Conservation (phyloP, 2,329 filamentous ascomycete species). For the Neopestalotiopsis clavispora region DNA sequence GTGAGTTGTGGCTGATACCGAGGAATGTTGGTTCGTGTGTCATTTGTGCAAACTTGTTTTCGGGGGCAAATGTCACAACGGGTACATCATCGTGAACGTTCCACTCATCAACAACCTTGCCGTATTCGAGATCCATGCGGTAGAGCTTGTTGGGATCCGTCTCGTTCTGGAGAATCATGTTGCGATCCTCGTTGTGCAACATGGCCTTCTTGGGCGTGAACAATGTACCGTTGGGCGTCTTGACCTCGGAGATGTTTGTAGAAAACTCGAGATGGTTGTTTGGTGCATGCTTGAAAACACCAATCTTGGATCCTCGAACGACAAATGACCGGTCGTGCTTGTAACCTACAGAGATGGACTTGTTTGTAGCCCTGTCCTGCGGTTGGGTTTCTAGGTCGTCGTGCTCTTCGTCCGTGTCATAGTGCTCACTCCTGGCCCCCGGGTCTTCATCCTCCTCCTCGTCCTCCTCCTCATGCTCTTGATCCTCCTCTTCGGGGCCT, state of each 20-base stretch:
- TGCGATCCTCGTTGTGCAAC: constrained; percentile 88
- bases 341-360: constrained; percentile 92
- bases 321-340: constrained; percentile 98
- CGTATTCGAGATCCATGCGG: constrained; percentile 97
- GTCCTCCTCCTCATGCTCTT: constrained; percentile 63
- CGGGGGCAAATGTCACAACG: constrained; percentile 88
- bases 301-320: constrained; percentile 95
- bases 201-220: constrained; percentile 98
- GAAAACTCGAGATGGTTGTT: constrained; percentile 95
- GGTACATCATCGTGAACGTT: constrained; percentile 96
- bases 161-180: constrained; percentile 86
- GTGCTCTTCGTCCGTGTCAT: constrained; percentile 75
- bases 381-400: constrained; percentile 73
- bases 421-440: constrained; percentile 69
- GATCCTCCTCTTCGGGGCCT: constrained; percentile 53
- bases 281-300: constrained; percentile 94
- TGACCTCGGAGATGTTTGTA: constrained; percentile 95
- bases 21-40: constrained; percentile 94
- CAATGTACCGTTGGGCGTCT: constrained; percentile 82
- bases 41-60: constrained; percentile 98
- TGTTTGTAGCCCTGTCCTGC: constrained; percentile 85
- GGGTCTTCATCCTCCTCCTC: constrained; percentile 63
- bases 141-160: constrained; percentile 89
- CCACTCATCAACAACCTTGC: constrained; percentile 98
- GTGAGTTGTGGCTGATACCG: constrained; percentile 87